These are phyloP conservation scores for Coemansia sp. DNA, from an alignment of 192 early-diverging fungal species.

Conservation along the genomic window DNA sequence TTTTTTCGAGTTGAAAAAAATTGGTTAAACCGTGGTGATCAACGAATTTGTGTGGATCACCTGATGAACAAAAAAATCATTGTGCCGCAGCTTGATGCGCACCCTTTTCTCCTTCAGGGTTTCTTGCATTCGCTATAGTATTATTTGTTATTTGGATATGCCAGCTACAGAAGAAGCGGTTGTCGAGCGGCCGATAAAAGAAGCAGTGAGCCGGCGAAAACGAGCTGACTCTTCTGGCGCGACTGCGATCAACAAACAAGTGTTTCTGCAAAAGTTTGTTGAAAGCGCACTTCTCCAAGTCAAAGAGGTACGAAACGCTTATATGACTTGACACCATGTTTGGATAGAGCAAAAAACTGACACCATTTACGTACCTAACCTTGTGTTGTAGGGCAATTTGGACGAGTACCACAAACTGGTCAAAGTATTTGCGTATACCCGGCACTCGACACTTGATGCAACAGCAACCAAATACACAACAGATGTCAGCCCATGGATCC, in stretches of 20 bases:
- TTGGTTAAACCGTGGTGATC: neutral
- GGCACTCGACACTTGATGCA: too few species aligned
- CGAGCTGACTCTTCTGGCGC: neutral
- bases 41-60: neutral
- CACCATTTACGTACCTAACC: too few species aligned
- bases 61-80: neutral
- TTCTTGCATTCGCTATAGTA: neutral
- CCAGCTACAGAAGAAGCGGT: neutral
- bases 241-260: constrained; percentile 23
- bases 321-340: too few species aligned
- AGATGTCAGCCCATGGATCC: too few species aligned
- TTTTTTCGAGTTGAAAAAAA: neutral
- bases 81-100: neutral
- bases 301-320: constrained; percentile 16
- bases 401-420: too few species aligned
- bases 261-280: constrained; percentile 40
- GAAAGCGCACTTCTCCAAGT: constrained; percentile 44
- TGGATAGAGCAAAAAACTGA: too few species aligned
- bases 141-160: neutral
- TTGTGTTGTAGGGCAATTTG: too few species aligned
- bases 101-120: neutral
- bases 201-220: neutral
- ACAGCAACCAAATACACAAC: too few species aligned
- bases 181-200: neutral
- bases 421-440: too few species aligned